These are phyloP conservation scores for Geotrichum klebahnii DNA, from an alignment of 1,139 yeast species.

Conservation along the genomic window DNA sequence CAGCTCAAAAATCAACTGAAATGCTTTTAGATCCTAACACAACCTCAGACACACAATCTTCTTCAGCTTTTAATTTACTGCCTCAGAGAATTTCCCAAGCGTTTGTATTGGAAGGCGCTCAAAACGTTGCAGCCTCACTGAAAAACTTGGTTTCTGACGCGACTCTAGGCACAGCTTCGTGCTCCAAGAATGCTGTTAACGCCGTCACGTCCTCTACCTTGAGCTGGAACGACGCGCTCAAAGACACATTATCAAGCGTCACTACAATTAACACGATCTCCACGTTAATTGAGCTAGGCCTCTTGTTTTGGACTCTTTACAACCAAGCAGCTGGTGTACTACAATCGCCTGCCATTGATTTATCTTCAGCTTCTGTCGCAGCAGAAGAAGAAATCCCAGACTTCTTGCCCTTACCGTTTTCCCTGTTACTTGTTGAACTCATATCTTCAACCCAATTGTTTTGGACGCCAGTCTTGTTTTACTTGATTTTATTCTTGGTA, in stretches of 20 bases:
- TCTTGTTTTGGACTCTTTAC: neutral
- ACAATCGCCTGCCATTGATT: neutral
- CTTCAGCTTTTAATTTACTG: neutral
- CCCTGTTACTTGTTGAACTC: neutral
- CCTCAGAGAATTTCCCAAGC: slow-evolving; percentile 6
- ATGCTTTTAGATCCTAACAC: no score
- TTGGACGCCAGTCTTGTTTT: slow-evolving; percentile 1
- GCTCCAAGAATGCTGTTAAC: neutral
- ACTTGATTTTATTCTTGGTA: neutral
- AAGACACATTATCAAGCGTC: slow-evolving; percentile 4
- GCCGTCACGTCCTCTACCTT: neutral
- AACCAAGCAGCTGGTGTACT: slow-evolving; percentile 4
- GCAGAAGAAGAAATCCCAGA: neutral
- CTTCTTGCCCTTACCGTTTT: neutral
- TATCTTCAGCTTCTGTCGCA: neutral
- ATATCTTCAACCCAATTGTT: neutral
- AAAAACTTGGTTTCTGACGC: neutral
- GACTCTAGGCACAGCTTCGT: neutral
- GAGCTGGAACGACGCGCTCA: neutral
- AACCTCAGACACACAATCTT: neutral
- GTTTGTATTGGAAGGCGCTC: neutral
- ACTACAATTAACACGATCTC: neutral
- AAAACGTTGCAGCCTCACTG: neutral
- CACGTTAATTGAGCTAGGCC: neutral
- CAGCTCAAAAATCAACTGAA: neutral